A percentile compares a stretch with the other conserved stretches of the same genome.
These are phyloP conservation scores for Harrya chromipes DNA, from an alignment of 768 basidiomycete genomes.

Conservation along the genomic window DNA sequence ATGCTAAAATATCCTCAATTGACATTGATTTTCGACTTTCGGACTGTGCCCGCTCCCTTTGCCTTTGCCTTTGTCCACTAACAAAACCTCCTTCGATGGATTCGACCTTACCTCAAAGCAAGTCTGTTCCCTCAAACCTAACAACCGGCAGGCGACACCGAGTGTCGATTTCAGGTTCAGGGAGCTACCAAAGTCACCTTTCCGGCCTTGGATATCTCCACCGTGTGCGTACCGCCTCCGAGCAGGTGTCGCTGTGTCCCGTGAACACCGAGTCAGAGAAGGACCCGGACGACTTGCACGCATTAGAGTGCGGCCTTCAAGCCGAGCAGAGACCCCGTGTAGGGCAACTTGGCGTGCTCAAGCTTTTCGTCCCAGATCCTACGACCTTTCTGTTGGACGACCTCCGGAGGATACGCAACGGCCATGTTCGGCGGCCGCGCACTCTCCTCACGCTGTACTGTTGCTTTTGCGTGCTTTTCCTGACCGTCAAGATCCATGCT, in stretches of 20 bases:
- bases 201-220: slow-evolving; percentile 42
- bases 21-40: too few species aligned
- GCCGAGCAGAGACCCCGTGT: slow-evolving; percentile 12
- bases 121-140: slow-evolving; percentile 24
- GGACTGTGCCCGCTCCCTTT: too few species aligned
- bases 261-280: neutral
- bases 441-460: slow-evolving; percentile 39
- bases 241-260: slow-evolving; percentile 14
- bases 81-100: slow-evolving; percentile 6
- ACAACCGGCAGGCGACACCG: slow-evolving; percentile 13
- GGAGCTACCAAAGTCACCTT: slow-evolving; percentile 46
- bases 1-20: too few species aligned
- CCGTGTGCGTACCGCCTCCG: slow-evolving; percentile 33
- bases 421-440: slow-evolving; percentile 28
- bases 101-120: slow-evolving; percentile 20
- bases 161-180: slow-evolving; percentile 32
- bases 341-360: slow-evolving; percentile 26
- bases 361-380: slow-evolving; percentile 25
- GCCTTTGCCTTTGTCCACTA: too few species aligned
- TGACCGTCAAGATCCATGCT: slow-evolving; percentile 30
- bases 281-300: slow-evolving; percentile 7
- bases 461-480: slow-evolving; percentile 38
- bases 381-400: slow-evolving; percentile 25
- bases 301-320: slow-evolving; percentile 15
- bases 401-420: slow-evolving; percentile 21